phyloP scores from a whole-genome alignment of 1,284 basidiomycete species.

The Mycena citricolor region DNA sequence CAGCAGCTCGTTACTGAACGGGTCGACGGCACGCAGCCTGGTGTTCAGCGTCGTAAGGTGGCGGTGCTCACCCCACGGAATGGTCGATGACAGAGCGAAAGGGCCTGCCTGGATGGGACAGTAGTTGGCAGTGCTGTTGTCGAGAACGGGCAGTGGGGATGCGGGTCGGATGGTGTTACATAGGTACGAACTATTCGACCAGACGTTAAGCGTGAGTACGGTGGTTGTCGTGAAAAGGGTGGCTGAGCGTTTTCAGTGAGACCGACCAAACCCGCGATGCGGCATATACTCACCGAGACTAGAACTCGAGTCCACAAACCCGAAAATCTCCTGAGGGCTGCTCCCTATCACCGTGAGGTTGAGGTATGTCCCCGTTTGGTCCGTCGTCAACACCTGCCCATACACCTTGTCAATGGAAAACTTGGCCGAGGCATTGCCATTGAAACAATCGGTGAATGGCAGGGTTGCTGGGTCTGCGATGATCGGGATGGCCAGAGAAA shows the following conservation, averaged over 20 bases:
- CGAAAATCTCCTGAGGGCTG: conserved; percentile 56
- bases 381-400: conserved; percentile 63
- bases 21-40: conserved; percentile 85
- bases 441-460: conserved; percentile 60
- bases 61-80: conserved; percentile 71
- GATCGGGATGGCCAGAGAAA: conserved; percentile 7
- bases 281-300: conserved; percentile 57
- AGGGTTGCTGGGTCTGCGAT: conserved; percentile 44
- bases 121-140: conserved; percentile 47
- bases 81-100: conserved; percentile 78
- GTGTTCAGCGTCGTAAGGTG: conserved; percentile 84
- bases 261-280: conserved; percentile 12
- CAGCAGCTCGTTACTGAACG: conserved; percentile 73
- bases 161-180: conserved; percentile 77
- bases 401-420: conserved; percentile 72
- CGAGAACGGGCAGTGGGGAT: conserved; percentile 55
- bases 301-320: conserved; percentile 56
- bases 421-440: conserved; percentile 51
- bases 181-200: conserved; percentile 68
- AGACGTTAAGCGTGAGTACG: conserved; percentile 76
- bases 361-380: conserved; percentile 45
- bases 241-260: conserved; percentile 42
- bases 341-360: conserved; percentile 68
- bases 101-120: conserved; percentile 77
- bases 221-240: conserved; percentile 84